Base-by-base conservation (phyloP, 2,329 filamentous ascomycete genomes). In the Colletotrichum sp. region DNA sequence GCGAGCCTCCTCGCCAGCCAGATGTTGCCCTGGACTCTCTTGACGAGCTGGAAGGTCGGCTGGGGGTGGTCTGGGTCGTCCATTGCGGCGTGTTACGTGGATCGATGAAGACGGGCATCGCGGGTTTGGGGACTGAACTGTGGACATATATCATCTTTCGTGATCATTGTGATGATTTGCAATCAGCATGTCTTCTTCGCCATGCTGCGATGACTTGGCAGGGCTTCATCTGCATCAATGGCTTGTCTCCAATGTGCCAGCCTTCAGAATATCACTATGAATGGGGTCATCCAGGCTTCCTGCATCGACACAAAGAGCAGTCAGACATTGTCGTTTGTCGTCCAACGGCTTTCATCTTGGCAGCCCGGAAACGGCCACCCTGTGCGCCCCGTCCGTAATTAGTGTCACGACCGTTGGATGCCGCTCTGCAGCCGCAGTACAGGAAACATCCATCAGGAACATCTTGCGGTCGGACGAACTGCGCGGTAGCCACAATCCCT, bases 1-100 rank as follows among this genome's bases (percentile, higher is more conserved):
- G 79, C 77, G n/a, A 63, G 59, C 62, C 82, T 80, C 16, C 78
- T 76, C 57, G 86, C 83, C 36, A 86, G 78, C 82, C 82, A 85
- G 18, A 82, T 76, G 62, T 80, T 78, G n/a, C 80, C 69, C 7
- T 75, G 76, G 28, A 84, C 68, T 64, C 79, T 69, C 55, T 84
- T 83, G 76, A 82, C 30, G n/a, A 84, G 81, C 26, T 80, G 79
- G 70, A 85, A 83, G 16, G 75, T 64, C 21, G 78, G 76, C 63
- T 77, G 68, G 13, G 60, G 70, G 8, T 72, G 59, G 8, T 68
- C 55, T 30, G 55, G 62, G 52, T 70, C 75, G 26, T 69, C 69
- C 65, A 71, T 75, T 18, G 63, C 60, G 28, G 34, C 26, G 24
- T 55, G 13, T 49, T 28, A 60, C 26, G n/a, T 18, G 57, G 26